Conservation (phyloP, 768 basidiomycete genomes). For the Russula olivacea region DNA sequence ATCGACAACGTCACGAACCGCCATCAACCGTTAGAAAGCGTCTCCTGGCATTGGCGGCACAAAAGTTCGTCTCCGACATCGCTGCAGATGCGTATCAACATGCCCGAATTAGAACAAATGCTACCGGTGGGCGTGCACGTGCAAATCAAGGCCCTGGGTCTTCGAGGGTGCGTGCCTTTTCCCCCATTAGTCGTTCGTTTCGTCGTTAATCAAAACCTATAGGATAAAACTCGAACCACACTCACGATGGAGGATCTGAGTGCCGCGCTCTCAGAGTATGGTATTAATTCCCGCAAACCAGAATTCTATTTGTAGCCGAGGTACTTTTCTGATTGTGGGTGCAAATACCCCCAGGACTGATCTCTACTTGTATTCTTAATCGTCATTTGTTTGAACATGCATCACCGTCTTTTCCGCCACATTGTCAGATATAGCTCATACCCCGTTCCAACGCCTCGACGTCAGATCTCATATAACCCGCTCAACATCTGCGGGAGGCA, state of each 20-base stretch:
- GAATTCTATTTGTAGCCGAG: slow-evolving; percentile 74
- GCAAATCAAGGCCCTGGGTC: slow-evolving; percentile 58
- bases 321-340: slow-evolving; percentile 12
- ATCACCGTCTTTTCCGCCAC: slow-evolving; percentile 1
- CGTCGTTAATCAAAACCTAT: background rate
- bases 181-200: background rate
- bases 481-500: slow-evolving; percentile 59
- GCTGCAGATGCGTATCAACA: slow-evolving; percentile 96
- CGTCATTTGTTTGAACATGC: slow-evolving; percentile 11
- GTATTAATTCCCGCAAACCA: slow-evolving; percentile 89
- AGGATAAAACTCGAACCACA: slow-evolving; percentile 91
- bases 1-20: slow-evolving; percentile 9
- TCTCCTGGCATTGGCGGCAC: slow-evolving; percentile 88
- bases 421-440: background rate
- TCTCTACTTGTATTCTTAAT: slow-evolving; percentile 20
- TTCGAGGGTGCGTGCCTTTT: slow-evolving; percentile 46
- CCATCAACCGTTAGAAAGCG: slow-evolving; percentile 60
- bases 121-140: slow-evolving; percentile 64
- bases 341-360: slow-evolving; percentile 4
- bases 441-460: background rate
- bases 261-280: slow-evolving; percentile 90
- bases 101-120: slow-evolving; percentile 91
- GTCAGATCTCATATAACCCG: slow-evolving; percentile 33
- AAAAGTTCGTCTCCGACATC: slow-evolving; percentile 97
- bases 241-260: slow-evolving; percentile 97